Evolutionary conservation across 164 flowering plant species (phyloP).

Genomic region (Vitis labrusca): DNA sequence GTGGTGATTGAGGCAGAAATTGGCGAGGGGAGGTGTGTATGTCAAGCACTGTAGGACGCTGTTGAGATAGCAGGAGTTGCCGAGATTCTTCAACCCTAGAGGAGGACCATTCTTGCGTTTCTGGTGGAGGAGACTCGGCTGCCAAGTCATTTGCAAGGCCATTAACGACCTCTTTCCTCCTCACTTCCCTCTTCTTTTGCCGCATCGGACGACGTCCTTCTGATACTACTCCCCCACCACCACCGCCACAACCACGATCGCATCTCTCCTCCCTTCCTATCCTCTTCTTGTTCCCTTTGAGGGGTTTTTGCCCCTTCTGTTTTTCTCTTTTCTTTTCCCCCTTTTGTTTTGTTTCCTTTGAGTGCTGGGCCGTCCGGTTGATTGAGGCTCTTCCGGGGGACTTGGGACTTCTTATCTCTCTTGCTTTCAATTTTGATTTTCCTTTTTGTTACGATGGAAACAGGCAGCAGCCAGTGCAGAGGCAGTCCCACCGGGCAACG

Average conservation of each 20-base stretch:
- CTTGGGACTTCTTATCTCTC: too few species aligned
- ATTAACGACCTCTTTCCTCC: slow-evolving; percentile 32
- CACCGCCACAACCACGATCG: slow-evolving; percentile 24
- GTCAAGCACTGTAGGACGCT: slow-evolving; percentile 98
- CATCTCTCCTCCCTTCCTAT: slow-evolving; percentile 13
- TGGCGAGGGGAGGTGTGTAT: slow-evolving; percentile 95
- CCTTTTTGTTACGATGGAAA: too few species aligned
- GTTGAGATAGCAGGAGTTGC: slow-evolving; percentile 93
- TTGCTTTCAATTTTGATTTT: too few species aligned
- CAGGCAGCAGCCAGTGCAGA: too few species aligned
- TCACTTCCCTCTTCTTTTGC: slow-evolving; percentile 1
- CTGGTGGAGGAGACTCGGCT: slow-evolving; percentile 47
- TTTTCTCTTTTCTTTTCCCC: too few species aligned
- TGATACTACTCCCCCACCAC: slow-evolving; percentile 12
- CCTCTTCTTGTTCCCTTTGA: not conserved
- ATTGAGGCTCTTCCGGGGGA: too few species aligned
- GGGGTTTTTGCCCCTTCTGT: not conserved
- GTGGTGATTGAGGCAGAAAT: slow-evolving; percentile 69
- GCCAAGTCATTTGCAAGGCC: slow-evolving; percentile 88
- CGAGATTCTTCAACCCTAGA: slow-evolving; percentile 80
- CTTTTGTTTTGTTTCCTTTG: too few species aligned
- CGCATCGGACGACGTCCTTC: slow-evolving; percentile 14
- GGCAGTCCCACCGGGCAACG: too few species aligned
- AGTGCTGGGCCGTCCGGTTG: too few species aligned
- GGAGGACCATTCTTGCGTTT: slow-evolving; percentile 62